Evolutionary conservation across 768 basidiomycete genomes (phyloP), one percentile per base, ranked within the genome.

Genomic region (Boletus reticuloceps): DNA sequence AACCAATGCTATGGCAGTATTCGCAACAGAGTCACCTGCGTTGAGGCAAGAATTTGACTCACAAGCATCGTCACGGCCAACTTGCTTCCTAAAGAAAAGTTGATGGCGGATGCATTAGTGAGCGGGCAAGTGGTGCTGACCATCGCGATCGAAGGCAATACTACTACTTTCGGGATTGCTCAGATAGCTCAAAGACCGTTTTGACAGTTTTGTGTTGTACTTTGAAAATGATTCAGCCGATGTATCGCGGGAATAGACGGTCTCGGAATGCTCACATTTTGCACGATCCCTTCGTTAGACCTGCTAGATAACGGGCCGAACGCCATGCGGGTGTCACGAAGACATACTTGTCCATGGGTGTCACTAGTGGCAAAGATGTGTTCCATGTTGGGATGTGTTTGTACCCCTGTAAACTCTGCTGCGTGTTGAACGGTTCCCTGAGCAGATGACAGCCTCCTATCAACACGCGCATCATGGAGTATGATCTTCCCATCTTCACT

Each of bases 401-500:
- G 78, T 6, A 86, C 80, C 39, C 82, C 80, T 0, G 85, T 86
- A 50, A 87, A 81, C 62, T 88, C 85, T 43, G 77, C 60, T 13
- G 65, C 60, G 8, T 84, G 71, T 60, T 82, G 81, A 7, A 90
- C 60, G 14, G 73, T 80, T 40, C 79, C 76, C 54, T 82, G 81
- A 3, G 80, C 79, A 12, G 72, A 68, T 20, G 69, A 65, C 48
- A 65, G 54, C 25, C 67, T 69, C 47, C 56, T 59, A 40, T 67
- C 68, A 19, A 70, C 71, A 19, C 89, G 81, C 16, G 73, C 72
- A 64, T 91, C 89, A 56, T 86, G 82, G 36, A 83, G 75, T 36
- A 84, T 64, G 53, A 91, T 78, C 50, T 76, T 77, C 0, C 89
- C 90, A 63, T 90, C 86, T 64, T 90, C 87, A 59, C 89, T 91